Conservation (phyloP, 208 protist genomes). For the Acanthamoeba sp. region DNA sequence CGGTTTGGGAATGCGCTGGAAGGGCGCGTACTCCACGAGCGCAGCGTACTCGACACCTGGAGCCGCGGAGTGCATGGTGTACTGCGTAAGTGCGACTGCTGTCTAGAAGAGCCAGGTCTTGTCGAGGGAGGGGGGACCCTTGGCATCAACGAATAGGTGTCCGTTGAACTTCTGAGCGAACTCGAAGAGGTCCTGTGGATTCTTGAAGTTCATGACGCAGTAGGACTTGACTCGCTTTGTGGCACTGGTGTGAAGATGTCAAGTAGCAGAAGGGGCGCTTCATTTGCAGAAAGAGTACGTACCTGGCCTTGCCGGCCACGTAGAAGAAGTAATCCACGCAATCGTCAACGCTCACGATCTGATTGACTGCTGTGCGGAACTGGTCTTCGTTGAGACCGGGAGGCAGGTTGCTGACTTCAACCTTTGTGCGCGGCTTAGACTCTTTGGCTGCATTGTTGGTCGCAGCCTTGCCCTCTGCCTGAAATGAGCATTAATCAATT, state of each 20-base stretch:
- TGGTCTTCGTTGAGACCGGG: slow-evolving; percentile 53
- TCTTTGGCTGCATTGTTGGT: background rate
- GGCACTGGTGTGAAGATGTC: background rate
- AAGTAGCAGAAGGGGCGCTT: background rate
- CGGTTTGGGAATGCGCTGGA: slow-evolving; percentile 39
- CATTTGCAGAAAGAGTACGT: background rate
- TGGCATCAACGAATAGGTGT: slow-evolving; percentile 33
- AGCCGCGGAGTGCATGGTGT: background rate
- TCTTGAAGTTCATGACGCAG: slow-evolving; percentile 43
- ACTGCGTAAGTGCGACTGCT: background rate
- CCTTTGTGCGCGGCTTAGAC: slow-evolving; percentile 39
- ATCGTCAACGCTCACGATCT: background rate
- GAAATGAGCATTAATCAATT: background rate
- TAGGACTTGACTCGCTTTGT: slow-evolving; percentile 4
- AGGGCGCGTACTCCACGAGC: slow-evolving; percentile 55
- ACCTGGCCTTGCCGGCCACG: slow-evolving; percentile 65
- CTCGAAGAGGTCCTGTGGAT: slow-evolving; percentile 25
- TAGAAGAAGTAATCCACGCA: slow-evolving; percentile 70
- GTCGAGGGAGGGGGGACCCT: too few relatives aligned
- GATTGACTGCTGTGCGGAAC: background rate
- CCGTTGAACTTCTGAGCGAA: slow-evolving; percentile 70
- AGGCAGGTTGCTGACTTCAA: slow-evolving; percentile 45
- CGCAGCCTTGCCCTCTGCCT: background rate
- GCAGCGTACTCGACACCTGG: slow-evolving; percentile 48
- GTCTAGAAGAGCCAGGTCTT: background rate